Evolutionary conservation across 768 basidiomycete genomes (phyloP), one percentile per base, ranked within the genome.

Genomic region (Asterophora lycoperdoides): DNA sequence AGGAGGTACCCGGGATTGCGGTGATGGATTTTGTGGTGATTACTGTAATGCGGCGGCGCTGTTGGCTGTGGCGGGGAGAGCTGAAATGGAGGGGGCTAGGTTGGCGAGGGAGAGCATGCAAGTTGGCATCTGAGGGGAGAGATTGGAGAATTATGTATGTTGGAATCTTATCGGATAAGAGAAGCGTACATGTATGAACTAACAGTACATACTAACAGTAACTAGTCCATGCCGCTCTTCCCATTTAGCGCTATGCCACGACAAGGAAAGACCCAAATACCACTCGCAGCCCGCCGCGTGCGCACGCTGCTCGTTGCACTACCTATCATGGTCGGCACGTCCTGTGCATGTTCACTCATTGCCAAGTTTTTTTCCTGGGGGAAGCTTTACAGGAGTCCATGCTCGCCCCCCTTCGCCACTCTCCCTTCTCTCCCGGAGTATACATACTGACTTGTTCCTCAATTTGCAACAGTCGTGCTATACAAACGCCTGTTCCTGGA

Each of bases 11-110:
- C 0, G 68, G 72, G 46, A 66, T 68, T 10, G 78, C 93, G 0
- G 75, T 95, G 23, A 64, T 83, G 41, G 84, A 96, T 58, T 97
- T 93, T 64, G 91, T 98, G 53, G 68, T 93, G 50, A 69, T 98
- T 70, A n/a, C n/a, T n/a, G n/a, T n/a, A 97, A 99, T 60, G 81
- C 94, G 2, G 83, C 93, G 3, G 94, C 93, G 10, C 62, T 97
- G 52, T 67, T 99, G 38, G 83, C 93, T 19, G 82, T 97, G 2
- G 83, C 89, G 4, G 93, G 91, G 6, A 49, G 84, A 30, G 91
- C 86, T 19, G 63, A 62, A 28, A 76, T 75, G 57, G 78, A 91
- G 15, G 93, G 92, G 1, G 80, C 86, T 1, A 65, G 68, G 51
- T 54, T 87, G 53, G 93, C 90, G 17, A 70, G 76, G 59, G 72